Evolutionary conservation across 2,329 filamentous ascomycete species (phyloP).

Genomic region (Fusarium tricinctum): DNA sequence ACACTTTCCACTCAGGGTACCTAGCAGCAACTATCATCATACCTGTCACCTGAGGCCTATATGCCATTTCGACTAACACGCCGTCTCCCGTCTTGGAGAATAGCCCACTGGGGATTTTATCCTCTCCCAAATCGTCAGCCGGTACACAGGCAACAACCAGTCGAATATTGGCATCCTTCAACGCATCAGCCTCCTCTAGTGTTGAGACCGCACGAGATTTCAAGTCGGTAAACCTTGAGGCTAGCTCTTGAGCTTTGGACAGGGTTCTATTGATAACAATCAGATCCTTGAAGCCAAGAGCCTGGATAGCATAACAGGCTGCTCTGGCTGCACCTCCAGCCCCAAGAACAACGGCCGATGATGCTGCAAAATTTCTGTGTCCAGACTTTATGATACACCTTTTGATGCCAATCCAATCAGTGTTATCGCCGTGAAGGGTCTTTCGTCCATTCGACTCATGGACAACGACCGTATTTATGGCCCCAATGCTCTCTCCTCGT

Average conservation of each 20-base stretch:
- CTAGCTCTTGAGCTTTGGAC: background rate
- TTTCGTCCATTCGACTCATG: background rate
- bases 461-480: conserved; percentile 10
- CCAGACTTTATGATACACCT: conserved; percentile 1
- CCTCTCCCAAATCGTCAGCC: background rate
- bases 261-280: conserved; percentile 10
- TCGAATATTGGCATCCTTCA: background rate
- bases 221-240: background rate
- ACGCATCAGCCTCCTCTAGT: rapidly evolving
- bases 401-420: conserved; percentile 18
- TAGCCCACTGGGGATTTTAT: background rate
- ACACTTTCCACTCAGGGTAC: background rate
- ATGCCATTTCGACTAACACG: conserved; percentile 9
- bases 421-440: conserved; percentile 6
- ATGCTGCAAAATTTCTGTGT: background rate
- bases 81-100: background rate
- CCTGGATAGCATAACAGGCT: conserved; percentile 12
- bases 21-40: conserved; percentile 5
- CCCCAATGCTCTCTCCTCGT: conserved; percentile 1
- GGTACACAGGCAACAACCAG: background rate
- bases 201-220: background rate
- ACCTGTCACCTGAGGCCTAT: conserved; percentile 6
- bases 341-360: background rate
- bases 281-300: background rate
- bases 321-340: conserved; percentile 17